Percentiles rank a stretch among this genome's conserved stretches.
Conservation (phyloP, 1,139 yeast species). For the Yarrowia galli region DNA sequence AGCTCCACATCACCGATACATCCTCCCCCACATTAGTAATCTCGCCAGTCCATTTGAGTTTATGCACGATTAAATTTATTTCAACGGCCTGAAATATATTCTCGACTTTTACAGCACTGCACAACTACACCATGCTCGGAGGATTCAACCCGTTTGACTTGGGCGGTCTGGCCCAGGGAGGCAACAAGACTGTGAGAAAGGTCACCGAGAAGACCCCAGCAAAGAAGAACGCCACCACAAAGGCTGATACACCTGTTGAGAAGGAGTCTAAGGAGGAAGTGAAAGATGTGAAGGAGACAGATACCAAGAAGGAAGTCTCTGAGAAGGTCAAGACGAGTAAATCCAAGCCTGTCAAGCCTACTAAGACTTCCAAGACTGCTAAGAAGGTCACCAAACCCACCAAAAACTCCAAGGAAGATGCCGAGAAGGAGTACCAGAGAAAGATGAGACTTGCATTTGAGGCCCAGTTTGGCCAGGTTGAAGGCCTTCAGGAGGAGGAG, state of each 20-base stretch:
- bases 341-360: background rate
- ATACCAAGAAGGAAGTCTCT: background rate
- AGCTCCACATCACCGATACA: no score
- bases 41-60: background rate
- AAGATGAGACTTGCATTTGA: conserved; percentile 40
- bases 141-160: conserved; percentile 37
- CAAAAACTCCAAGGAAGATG: conserved; percentile 11
- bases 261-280: background rate
- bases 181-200: background rate
- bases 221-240: background rate
- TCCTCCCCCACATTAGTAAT: background rate
- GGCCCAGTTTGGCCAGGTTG: conserved; percentile 42
- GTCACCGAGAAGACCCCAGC: background rate
- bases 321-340: background rate
- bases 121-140: conserved; percentile 27
- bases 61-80: conserved; percentile 36
- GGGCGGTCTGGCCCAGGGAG: background rate
- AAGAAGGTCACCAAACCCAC: conserved; percentile 2
- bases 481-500: conserved; percentile 40
- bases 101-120: background rate
- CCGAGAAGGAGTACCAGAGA: conserved; percentile 33
- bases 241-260: background rate
- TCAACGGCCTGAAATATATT: conserved; percentile 27
- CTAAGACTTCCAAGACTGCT: background rate
- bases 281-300: background rate